Conservation (phyloP, 2,329 filamentous ascomycete species). For the Trichoderma koningii region DNA sequence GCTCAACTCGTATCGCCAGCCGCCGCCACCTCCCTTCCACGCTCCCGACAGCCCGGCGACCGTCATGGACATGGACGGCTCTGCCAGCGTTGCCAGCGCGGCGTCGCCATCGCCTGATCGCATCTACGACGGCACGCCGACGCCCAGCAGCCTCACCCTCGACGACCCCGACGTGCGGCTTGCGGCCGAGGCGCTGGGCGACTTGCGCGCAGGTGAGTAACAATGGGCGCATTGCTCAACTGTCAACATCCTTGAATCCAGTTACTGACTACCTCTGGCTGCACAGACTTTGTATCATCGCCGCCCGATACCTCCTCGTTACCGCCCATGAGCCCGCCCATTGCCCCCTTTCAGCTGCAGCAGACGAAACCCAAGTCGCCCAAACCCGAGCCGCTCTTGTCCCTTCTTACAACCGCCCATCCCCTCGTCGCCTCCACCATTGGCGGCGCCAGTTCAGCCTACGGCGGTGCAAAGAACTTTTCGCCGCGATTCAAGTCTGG, state of each 20-base stretch:
- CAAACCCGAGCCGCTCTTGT: constrained; percentile 77
- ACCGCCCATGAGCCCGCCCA: constrained; percentile 45
- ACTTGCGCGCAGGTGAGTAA: constrained; percentile 68
- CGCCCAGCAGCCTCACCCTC: constrained; percentile 53
- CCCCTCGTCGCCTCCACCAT: constrained; percentile 84
- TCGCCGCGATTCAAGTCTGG: constrained; percentile 87
- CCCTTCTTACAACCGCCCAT: constrained; percentile 84
- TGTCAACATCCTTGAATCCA: background rate
- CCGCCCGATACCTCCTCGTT: constrained; percentile 52
- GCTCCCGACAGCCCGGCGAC: constrained; percentile 50
- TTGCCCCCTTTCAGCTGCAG: constrained; percentile 35
- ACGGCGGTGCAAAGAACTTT: constrained; percentile 85
- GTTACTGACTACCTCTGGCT: background rate
- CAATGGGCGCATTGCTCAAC: background rate
- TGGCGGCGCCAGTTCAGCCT: constrained; percentile 80
- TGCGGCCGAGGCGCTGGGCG: constrained; percentile 74
- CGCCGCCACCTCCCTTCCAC: constrained; percentile 37
- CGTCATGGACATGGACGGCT: constrained; percentile 53
- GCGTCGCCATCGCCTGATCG: constrained; percentile 47
- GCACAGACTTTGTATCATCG: constrained; percentile 66
- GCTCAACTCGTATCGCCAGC: constrained; percentile 47
- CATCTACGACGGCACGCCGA: constrained; percentile 41
- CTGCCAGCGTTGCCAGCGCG: constrained; percentile 45
- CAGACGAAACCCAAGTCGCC: constrained; percentile 42
- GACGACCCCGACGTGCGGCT: constrained; percentile 69